Conservation (phyloP, 257 asterid genomes). For the Osmanthus fragrans region DNA sequence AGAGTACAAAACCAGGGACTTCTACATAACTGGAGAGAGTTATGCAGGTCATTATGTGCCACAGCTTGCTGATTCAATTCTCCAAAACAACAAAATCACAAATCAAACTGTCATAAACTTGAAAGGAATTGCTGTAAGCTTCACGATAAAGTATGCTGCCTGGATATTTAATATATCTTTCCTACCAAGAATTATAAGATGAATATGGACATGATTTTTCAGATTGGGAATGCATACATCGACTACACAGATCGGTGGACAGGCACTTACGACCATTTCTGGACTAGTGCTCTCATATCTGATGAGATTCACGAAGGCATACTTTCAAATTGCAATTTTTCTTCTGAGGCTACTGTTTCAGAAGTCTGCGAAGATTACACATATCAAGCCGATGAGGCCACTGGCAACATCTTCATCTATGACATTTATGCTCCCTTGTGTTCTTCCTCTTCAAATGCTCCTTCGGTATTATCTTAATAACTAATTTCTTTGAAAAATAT, state of each 20-base stretch:
- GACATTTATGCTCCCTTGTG: constrained; percentile 43
- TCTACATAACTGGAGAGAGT: constrained; percentile 59
- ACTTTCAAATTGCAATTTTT: constrained; percentile 27
- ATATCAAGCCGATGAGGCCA: neutral
- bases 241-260: constrained; percentile 20
- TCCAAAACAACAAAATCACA: constrained; percentile 39
- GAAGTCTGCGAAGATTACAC: neutral
- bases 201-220: neutral
- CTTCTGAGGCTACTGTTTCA: constrained; percentile 6
- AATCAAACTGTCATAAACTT: constrained; percentile 44
- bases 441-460: neutral
- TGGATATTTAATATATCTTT: neutral
- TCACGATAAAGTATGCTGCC: neutral
- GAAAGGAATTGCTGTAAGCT: constrained; percentile 58
- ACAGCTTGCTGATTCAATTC: constrained; percentile 56
- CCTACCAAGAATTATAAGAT: neutral
- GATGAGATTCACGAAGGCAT: constrained; percentile 23
- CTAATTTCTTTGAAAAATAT: neutral
- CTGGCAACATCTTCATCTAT: constrained; percentile 13
- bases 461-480: neutral
- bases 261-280: constrained; percentile 23
- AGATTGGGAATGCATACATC: constrained; percentile 43
- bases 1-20: constrained; percentile 50
- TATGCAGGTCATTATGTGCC: constrained; percentile 64
- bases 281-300: constrained; percentile 33